These are phyloP conservation scores for Wickerhamomyces bovis DNA, from an alignment of 805 yeast genomes.

Conservation along the genomic window DNA sequence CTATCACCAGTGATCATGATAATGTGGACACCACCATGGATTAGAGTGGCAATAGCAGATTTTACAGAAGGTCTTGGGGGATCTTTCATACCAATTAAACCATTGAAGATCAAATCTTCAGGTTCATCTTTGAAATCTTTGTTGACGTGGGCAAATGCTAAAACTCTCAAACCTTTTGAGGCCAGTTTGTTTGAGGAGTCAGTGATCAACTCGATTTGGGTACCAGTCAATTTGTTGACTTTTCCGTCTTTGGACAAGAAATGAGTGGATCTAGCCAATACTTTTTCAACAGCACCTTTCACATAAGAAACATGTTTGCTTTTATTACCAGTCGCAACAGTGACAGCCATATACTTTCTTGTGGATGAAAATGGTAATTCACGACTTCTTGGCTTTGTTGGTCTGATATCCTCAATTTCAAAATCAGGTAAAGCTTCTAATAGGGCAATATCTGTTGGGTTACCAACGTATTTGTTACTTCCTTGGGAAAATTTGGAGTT, in stretches of 20 bases:
- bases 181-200: conserved; percentile 63
- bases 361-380: conserved; percentile 83
- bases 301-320: conserved; percentile 55
- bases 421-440: conserved; percentile 68
- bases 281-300: conserved; percentile 87
- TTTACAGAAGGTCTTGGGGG: conserved; percentile 92
- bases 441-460: conserved; percentile 92
- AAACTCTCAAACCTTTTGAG: conserved; percentile 75
- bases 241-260: conserved; percentile 57
- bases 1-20: conserved; percentile 97
- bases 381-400: conserved; percentile 47
- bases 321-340: conserved; percentile 53
- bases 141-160: conserved; percentile 64
- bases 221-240: conserved; percentile 49
- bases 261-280: conserved; percentile 54
- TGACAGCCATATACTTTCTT: conserved; percentile 88
- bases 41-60: conserved; percentile 62
- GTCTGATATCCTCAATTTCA: conserved; percentile 66
- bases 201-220: conserved; percentile 24
- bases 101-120: conserved; percentile 65
- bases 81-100: conserved; percentile 92
- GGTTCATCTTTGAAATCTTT: conserved; percentile 41
- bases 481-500: conserved; percentile 67
- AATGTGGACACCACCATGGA: conserved; percentile 94
- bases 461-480: conserved; percentile 71